Conservation (phyloP, 257 asterid genomes). For the Pogostemon cablin region DNA sequence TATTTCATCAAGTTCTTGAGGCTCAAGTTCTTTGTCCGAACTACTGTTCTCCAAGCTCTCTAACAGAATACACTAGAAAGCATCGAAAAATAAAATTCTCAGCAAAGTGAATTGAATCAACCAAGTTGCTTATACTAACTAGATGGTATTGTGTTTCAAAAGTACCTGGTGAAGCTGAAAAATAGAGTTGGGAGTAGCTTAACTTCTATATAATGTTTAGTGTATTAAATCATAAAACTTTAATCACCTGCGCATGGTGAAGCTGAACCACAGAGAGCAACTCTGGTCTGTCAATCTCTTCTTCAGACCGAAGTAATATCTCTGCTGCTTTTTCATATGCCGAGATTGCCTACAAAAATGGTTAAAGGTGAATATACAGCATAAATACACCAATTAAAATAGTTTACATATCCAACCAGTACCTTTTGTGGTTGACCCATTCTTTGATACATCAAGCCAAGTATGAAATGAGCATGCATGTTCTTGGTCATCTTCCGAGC, state of each 20-base stretch:
- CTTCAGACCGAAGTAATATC: conserved; percentile 91
- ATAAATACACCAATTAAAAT: conserved; percentile 29
- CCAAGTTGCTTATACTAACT: conserved; percentile 23
- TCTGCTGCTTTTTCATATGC: conserved; percentile 92
- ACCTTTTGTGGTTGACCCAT: conserved; percentile 99
- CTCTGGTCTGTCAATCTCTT: conserved; percentile 96
- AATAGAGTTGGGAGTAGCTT: not conserved
- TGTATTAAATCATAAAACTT: conserved; percentile 24
- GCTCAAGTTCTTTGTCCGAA: conserved; percentile 73
- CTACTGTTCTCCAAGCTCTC: conserved; percentile 74
- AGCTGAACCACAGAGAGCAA: conserved; percentile 86
- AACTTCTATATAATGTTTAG: conserved; percentile 10
- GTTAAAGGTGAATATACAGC: conserved; percentile 26
- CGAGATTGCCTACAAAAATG: conserved; percentile 63
- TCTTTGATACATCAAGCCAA: conserved; percentile 97
- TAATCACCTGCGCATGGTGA: conserved; percentile 89
- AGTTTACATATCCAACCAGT: conserved; percentile 32
- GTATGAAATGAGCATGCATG: conserved; percentile 92
- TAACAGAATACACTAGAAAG: conserved; percentile 76
- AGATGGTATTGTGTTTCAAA: conserved; percentile 27
- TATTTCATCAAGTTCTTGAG: conserved; percentile 81
- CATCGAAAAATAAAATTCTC: conserved; percentile 25
- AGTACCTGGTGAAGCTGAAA: conserved; percentile 62
- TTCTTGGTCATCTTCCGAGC: conserved; percentile 98
- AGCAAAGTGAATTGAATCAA: conserved; percentile 25